These are phyloP conservation scores for Geotrichum restrictum DNA, from an alignment of 1,139 yeast species.

Conservation along the genomic window DNA sequence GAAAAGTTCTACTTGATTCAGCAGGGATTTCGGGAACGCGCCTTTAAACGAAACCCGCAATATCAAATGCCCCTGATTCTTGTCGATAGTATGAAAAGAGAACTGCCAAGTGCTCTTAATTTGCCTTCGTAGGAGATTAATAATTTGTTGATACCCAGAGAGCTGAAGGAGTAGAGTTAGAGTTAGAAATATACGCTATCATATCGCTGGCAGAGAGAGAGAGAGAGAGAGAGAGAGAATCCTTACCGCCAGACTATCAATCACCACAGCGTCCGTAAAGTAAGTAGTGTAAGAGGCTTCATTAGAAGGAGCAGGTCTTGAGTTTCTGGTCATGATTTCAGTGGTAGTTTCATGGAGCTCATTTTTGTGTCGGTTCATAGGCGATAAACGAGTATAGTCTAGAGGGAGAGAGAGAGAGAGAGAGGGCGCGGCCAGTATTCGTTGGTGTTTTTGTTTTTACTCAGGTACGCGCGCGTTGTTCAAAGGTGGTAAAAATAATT, in stretches of 20 bases:
- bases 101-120: slow-evolving; percentile 7
- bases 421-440: no score
- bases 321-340: neutral
- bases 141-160: neutral
- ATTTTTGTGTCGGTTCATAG: neutral
- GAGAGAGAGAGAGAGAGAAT: neutral
- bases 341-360: neutral
- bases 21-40: neutral
- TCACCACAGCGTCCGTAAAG: slow-evolving; percentile 3
- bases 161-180: neutral
- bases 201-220: neutral
- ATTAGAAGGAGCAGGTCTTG: neutral
- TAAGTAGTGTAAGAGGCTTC: neutral
- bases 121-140: neutral
- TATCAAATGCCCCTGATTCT: neutral
- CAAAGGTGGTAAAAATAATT: no score
- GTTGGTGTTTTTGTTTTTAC: no score
- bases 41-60: slow-evolving; percentile 3
- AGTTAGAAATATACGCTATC: neutral
- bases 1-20: neutral
- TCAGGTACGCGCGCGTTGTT: no score
- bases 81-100: slow-evolving; percentile 1
- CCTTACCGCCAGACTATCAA: neutral
- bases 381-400: neutral
- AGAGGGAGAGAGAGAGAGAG: no score